These are phyloP conservation scores for Protea cynaroides DNA, from an alignment of 164 flowering plant genomes.

Conservation along the genomic window DNA sequence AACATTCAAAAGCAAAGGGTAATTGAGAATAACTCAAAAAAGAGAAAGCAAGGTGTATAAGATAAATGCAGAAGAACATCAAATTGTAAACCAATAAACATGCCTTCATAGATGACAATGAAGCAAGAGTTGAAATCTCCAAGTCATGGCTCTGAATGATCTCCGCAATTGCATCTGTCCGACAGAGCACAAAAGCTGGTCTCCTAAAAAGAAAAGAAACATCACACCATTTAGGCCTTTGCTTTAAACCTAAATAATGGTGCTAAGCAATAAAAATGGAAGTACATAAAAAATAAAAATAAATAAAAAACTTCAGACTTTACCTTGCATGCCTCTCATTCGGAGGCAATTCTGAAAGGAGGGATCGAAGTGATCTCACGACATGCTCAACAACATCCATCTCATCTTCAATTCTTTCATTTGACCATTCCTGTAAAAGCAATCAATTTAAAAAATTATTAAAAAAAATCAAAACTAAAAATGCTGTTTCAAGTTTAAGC, in stretches of 20 bases:
- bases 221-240: not conserved
- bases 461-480: not conserved
- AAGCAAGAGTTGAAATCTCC: constrained; percentile 79
- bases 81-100: constrained; percentile 1
- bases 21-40: too few relatives aligned
- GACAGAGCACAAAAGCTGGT: constrained; percentile 69
- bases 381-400: constrained; percentile 71
- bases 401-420: constrained; percentile 61
- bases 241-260: not conserved
- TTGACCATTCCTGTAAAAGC: constrained; percentile 61
- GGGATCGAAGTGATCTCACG: constrained; percentile 69
- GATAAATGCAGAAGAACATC: not conserved
- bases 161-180: constrained; percentile 33
- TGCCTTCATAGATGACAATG: constrained; percentile 70
- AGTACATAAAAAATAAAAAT: not conserved
- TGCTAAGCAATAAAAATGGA: not conserved
- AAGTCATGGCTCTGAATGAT: constrained; percentile 37
- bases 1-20: too few relatives aligned
- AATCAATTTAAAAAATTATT: constrained; percentile 4
- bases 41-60: not conserved
- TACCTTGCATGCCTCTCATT: constrained; percentile 78
- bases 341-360: constrained; percentile 45
- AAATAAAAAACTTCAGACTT: constrained; percentile 1
- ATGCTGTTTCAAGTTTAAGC: too few relatives aligned
- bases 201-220: constrained; percentile 36